Conservation (phyloP, 768 basidiomycete species). For the Dioszegia crocea region DNA sequence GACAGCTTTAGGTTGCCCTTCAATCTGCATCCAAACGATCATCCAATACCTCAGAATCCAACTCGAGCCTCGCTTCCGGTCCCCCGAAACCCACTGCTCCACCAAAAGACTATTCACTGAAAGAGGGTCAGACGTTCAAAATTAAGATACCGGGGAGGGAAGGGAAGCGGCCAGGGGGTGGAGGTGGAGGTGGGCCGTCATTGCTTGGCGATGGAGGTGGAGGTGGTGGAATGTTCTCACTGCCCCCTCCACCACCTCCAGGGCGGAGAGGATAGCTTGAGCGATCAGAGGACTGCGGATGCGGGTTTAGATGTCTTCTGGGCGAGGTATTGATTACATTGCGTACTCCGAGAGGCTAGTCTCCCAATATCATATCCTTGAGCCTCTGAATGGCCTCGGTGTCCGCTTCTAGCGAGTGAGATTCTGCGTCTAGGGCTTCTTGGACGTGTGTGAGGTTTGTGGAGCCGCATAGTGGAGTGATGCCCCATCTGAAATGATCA, state of each 20-base stretch:
- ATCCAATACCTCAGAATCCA: slow-evolving; percentile 38
- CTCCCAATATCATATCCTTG: neutral
- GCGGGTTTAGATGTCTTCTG: neutral
- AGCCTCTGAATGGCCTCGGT: neutral
- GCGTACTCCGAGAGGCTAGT: too few relatives aligned
- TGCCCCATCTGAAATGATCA: slow-evolving; percentile 53
- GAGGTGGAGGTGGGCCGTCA: slow-evolving; percentile 23
- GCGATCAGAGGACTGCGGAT: too few relatives aligned
- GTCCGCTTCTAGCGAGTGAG: neutral
- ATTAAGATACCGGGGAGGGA: slow-evolving; percentile 73
- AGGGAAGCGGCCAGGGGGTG: slow-evolving; percentile 19
- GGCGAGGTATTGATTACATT: too few relatives aligned
- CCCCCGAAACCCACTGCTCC: slow-evolving; percentile 70
- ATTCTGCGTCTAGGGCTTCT: slow-evolving; percentile 55
- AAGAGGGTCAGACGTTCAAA: slow-evolving; percentile 90
- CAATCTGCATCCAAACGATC: slow-evolving; percentile 52
- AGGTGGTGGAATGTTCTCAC: slow-evolving; percentile 35
- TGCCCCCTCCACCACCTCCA: slow-evolving; percentile 43
- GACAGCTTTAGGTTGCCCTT: slow-evolving; percentile 55
- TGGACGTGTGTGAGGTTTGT: slow-evolving; percentile 64
- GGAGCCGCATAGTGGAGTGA: slow-evolving; percentile 73
- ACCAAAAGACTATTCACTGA: slow-evolving; percentile 88
- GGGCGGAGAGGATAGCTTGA: slow-evolving; percentile 15
- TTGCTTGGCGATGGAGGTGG: slow-evolving; percentile 16
- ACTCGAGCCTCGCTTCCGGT: slow-evolving; percentile 51